Evolutionary conservation across 352 stramenopile species (phyloP).

Genomic region (Globisporangium okanoganense): DNA sequence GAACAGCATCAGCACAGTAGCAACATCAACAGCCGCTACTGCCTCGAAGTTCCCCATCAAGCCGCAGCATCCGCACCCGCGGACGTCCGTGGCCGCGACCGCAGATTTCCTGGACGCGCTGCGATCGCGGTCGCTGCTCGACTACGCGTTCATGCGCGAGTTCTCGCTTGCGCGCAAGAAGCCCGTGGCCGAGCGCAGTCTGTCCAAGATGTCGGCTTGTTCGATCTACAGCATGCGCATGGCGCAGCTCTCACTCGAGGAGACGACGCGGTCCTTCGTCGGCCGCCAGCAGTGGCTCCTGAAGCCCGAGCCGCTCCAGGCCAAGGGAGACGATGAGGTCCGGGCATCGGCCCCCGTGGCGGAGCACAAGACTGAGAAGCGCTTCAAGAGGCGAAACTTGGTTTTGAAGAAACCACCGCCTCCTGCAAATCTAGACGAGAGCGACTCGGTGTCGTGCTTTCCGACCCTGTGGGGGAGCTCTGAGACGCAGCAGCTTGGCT

Average conservation of each 20-base stretch:
- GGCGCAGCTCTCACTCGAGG: slow-evolving; percentile 37
- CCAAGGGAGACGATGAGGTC: slow-evolving; percentile 1
- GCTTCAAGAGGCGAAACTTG: slow-evolving; percentile 3
- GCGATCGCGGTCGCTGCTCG: slow-evolving; percentile 36
- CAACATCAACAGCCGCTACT: not conserved
- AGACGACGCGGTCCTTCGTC: slow-evolving; percentile 15
- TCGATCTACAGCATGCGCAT: slow-evolving; percentile 45
- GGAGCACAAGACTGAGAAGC: not conserved
- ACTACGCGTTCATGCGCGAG: slow-evolving; percentile 52
- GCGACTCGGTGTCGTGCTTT: slow-evolving; percentile 11
- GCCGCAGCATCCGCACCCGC: slow-evolving; percentile 12
- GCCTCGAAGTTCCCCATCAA: slow-evolving; percentile 11
- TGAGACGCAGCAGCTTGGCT: not conserved
- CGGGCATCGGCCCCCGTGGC: not conserved
- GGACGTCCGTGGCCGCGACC: slow-evolving; percentile 8
- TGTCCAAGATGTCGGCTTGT: slow-evolving; percentile 31
- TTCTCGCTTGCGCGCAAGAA: slow-evolving; percentile 39
- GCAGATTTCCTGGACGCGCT: slow-evolving; percentile 29
- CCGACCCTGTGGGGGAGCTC: slow-evolving; percentile 15
- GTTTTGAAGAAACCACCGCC: not conserved
- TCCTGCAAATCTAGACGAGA: not conserved
- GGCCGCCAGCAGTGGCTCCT: slow-evolving; percentile 15
- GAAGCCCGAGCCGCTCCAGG: slow-evolving; percentile 4
- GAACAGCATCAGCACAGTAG: not conserved
- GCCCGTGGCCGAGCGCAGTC: slow-evolving; percentile 32